Conservation (phyloP, 768 basidiomycete genomes). For the Leccinum subgranulosum region DNA sequence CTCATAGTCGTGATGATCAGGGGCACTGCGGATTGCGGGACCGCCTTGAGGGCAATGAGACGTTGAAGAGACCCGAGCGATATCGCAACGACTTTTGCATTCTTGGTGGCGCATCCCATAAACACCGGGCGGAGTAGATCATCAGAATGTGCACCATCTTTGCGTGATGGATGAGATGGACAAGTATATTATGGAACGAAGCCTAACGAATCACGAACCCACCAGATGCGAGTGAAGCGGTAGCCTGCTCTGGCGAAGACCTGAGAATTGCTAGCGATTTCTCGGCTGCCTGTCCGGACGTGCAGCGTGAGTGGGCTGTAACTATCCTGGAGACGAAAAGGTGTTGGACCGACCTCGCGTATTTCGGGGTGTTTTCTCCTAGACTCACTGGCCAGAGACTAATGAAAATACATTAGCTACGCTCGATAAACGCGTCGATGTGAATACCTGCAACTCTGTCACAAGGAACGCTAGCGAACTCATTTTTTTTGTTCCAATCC, state of each 20-base stretch:
- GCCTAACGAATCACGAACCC: conserved; percentile 25
- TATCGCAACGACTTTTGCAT: conserved; percentile 91
- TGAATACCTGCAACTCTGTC: conserved; percentile 65
- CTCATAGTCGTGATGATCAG: conserved; percentile 80
- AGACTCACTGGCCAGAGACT: conserved; percentile 89
- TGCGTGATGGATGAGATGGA: not conserved
- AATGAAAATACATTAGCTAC: conserved; percentile 3
- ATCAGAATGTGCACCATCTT: conserved; percentile 77
- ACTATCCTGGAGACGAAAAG: not conserved
- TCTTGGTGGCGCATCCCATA: conserved; percentile 91
- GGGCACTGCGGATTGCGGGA: conserved; percentile 75
- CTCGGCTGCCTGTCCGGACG: conserved; percentile 67
- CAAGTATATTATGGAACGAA: not conserved
- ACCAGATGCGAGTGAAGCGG: conserved; percentile 72
- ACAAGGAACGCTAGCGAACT: conserved; percentile 68
- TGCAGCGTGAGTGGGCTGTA: conserved; percentile 5
- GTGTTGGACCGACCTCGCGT: conserved; percentile 61
- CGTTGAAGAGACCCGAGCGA: conserved; percentile 89
- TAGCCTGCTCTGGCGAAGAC: conserved; percentile 80
- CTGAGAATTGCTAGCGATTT: conserved; percentile 79
- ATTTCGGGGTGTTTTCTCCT: conserved; percentile 89
- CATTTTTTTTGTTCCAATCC: conserved; percentile 34
- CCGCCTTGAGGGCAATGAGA: conserved; percentile 81
- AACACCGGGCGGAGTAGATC: conserved; percentile 85
- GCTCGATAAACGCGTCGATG: not conserved